Conservation (phyloP, 495 filamentous ascomycete species). For the Rhizodiscina lignyota region DNA sequence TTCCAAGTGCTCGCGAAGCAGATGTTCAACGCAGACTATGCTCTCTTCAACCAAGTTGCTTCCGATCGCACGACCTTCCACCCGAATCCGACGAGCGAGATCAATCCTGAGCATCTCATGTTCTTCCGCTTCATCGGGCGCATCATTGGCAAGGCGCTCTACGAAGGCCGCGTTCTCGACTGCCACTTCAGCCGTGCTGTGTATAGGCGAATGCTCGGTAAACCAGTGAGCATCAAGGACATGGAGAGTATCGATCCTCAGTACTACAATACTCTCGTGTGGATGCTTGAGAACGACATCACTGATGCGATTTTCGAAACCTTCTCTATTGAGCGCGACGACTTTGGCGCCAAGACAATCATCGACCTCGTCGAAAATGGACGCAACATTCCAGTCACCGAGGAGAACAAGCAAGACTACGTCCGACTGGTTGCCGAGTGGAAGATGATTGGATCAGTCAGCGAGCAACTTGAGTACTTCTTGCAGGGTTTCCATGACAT, state of each 20-base stretch:
- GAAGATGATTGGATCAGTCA: constrained; percentile 75
- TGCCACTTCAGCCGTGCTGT: constrained; percentile 98
- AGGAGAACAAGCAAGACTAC: constrained; percentile 98
- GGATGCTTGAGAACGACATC: constrained; percentile 98
- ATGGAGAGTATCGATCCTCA: constrained; percentile 98
- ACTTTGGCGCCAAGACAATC: constrained; percentile 74
- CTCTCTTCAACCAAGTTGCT: constrained; percentile 86
- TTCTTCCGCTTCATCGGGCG: constrained; percentile 99
- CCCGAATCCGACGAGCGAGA: constrained; percentile 76
- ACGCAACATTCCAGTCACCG: constrained; percentile 80
- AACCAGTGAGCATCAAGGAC: constrained; percentile 91
- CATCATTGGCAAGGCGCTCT: constrained; percentile 96
- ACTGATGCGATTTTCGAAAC: constrained; percentile 98
- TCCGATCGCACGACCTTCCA: constrained; percentile 99
- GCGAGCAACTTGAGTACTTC: constrained; percentile 91
- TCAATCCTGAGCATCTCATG: constrained; percentile 90
- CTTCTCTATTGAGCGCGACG: constrained; percentile 83
- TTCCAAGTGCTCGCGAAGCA: constrained; percentile 94
- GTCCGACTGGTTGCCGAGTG: constrained; percentile 88
- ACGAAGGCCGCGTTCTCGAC: constrained; percentile 88
- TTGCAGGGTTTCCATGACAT: constrained; percentile 98
- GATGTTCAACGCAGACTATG: constrained; percentile 99
- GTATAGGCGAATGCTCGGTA: constrained; percentile 91
- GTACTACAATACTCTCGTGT: constrained; percentile 97
- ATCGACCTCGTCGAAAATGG: constrained; percentile 80